Percentiles rank a stretch among this genome's conserved stretches.
Conservation (phyloP, 108 stramenopile species). For the Skeletonema costatum region DNA sequence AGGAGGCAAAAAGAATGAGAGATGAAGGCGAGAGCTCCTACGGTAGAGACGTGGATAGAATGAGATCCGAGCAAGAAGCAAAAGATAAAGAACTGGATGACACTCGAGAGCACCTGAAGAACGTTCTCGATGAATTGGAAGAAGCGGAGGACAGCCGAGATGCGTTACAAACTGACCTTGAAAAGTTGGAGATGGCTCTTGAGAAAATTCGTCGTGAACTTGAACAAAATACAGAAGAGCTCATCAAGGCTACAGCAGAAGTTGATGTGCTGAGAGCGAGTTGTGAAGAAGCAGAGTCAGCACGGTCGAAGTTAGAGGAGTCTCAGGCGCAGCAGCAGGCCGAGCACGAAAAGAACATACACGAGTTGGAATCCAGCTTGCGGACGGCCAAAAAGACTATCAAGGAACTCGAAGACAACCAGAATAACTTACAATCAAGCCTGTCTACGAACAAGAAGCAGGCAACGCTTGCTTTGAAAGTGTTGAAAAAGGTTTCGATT, state of each 20-base stretch:
- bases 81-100: slow-evolving; percentile 13
- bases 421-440: neutral
- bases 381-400: neutral
- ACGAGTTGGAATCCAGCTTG: neutral
- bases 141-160: slow-evolving; percentile 7
- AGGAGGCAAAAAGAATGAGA: neutral
- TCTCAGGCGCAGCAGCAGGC: neutral
- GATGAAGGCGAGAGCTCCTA: neutral
- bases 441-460: neutral
- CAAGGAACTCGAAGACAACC: neutral
- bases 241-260: slow-evolving; percentile 2
- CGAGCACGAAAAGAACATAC: neutral
- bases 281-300: slow-evolving; percentile 4
- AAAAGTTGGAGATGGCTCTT: slow-evolving; percentile 14
- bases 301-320: neutral
- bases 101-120: slow-evolving; percentile 25
- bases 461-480: neutral
- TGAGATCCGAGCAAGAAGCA: slow-evolving; percentile 10
- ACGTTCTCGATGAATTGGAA: slow-evolving; percentile 31
- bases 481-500: neutral
- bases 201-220: slow-evolving; percentile 1
- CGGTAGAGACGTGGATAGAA: neutral
- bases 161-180: neutral
- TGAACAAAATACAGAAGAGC: slow-evolving; percentile 17
- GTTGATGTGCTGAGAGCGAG: neutral